These are phyloP conservation scores for Boletus pseudo-olivaceus DNA, from an alignment of 768 basidiomycete genomes.

Conservation along the genomic window DNA sequence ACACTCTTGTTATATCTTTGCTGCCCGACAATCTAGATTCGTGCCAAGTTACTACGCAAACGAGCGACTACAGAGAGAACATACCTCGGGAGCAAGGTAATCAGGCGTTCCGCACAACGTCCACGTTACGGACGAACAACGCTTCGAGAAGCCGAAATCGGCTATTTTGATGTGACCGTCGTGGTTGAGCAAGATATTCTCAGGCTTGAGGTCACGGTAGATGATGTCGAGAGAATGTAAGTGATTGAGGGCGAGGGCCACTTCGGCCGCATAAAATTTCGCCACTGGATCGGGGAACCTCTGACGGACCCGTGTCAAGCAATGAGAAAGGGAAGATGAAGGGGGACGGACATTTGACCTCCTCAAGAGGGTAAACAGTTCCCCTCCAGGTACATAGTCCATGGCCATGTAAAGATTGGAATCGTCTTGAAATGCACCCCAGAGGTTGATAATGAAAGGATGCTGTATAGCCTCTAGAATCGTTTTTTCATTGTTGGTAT, in stretches of 20 bases:
- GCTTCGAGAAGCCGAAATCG: slow-evolving; percentile 95
- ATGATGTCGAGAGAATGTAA: slow-evolving; percentile 86
- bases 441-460: slow-evolving; percentile 93
- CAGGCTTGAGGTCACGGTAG: slow-evolving; percentile 97
- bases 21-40: slow-evolving; percentile 64
- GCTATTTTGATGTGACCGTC: slow-evolving; percentile 97
- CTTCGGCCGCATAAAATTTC: slow-evolving; percentile 96
- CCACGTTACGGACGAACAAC: slow-evolving; percentile 83
- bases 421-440: slow-evolving; percentile 92
- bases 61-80: slow-evolving; percentile 19
- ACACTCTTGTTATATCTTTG: slow-evolving; percentile 93
- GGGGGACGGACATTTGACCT: slow-evolving; percentile 71
- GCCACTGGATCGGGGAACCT: slow-evolving; percentile 96
- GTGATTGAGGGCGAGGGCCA: slow-evolving; percentile 88
- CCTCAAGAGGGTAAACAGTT: slow-evolving; percentile 89
- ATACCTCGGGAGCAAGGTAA: slow-evolving; percentile 93
- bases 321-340: slow-evolving; percentile 7
- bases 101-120: slow-evolving; percentile 95
- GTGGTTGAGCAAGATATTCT: slow-evolving; percentile 89
- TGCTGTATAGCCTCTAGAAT: slow-evolving; percentile 86
- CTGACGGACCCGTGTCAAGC: slow-evolving; percentile 35
- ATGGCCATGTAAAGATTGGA: slow-evolving; percentile 97
- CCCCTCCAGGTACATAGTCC: slow-evolving; percentile 95
- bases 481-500: slow-evolving; percentile 91
- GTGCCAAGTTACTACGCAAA: slow-evolving; percentile 5